Percentiles rank a stretch among this genome's conserved stretches.
Conservation (phyloP, 176 grass and related monocot genomes). For the Musa itinerans region DNA sequence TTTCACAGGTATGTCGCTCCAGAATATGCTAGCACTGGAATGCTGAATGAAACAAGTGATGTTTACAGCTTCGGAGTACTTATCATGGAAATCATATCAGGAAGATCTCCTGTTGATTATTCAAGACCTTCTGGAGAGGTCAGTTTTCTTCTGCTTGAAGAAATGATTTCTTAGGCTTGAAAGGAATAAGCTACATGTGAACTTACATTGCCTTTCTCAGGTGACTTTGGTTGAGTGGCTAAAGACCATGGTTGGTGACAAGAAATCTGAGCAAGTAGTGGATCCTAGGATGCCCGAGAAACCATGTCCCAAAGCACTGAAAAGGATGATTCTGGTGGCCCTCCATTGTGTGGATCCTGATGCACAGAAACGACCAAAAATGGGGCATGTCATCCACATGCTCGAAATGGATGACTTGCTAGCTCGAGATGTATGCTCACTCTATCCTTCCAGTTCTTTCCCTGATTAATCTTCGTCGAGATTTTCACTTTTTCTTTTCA, state of each 20-base stretch:
- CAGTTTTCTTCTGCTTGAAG: background rate
- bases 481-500: background rate
- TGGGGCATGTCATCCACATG: conserved; percentile 79
- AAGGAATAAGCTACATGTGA: background rate
- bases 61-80: conserved; percentile 96
- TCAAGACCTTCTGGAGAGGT: conserved; percentile 63
- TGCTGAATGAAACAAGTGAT: conserved; percentile 86
- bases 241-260: conserved; percentile 72
- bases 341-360: conserved; percentile 85
- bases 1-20: conserved; percentile 70
- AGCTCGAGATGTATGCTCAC: conserved; percentile 39
- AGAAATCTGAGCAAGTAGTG: conserved; percentile 66
- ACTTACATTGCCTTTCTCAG: conserved; percentile 23
- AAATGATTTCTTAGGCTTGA: background rate
- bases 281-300: conserved; percentile 58
- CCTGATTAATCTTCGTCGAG: background rate
- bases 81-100: conserved; percentile 76
- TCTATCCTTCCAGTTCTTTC: background rate
- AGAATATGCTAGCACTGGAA: conserved; percentile 83
- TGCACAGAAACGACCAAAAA: conserved; percentile 54
- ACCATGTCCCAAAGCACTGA: conserved; percentile 57
- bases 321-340: conserved; percentile 61
- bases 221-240: conserved; percentile 87
- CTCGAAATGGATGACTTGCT: conserved; percentile 75
- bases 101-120: conserved; percentile 86